Percentiles rank a stretch among this genome's conserved stretches.
These are phyloP conservation scores for Gynochthodes officinalis DNA, from an alignment of 257 asterid genomes.

Conservation along the genomic window DNA sequence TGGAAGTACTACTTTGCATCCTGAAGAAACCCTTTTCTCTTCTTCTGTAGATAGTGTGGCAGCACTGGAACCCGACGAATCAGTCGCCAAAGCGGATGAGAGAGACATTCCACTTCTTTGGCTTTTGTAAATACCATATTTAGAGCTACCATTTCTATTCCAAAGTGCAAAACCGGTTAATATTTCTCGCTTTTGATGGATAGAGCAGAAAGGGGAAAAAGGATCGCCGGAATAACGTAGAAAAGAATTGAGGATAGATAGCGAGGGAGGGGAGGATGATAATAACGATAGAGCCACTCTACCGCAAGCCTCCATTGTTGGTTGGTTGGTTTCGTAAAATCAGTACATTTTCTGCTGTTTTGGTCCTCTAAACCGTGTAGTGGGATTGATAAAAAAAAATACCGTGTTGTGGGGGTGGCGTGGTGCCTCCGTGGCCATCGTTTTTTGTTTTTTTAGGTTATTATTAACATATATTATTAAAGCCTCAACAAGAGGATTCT, in stretches of 20 bases:
- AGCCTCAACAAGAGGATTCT: too few species aligned
- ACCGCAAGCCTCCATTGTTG: slow-evolving; percentile 3
- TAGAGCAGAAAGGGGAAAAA: neutral
- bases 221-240: neutral
- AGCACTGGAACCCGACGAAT: slow-evolving; percentile 38
- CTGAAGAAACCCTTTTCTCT: slow-evolving; percentile 15
- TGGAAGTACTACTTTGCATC: slow-evolving; percentile 54
- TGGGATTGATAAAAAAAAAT: neutral
- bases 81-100: slow-evolving; percentile 51
- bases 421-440: too few species aligned
- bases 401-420: too few species aligned
- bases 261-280: neutral
- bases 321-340: neutral
- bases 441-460: too few species aligned
- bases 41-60: slow-evolving; percentile 27
- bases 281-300: slow-evolving; percentile 6
- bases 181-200: neutral
- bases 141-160: neutral
- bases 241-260: neutral
- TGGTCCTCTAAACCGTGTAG: slow-evolving; percentile 1
- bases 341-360: neutral
- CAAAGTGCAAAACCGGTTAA: neutral
- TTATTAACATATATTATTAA: too few species aligned
- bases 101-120: neutral
- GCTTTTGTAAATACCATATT: neutral